These are phyloP conservation scores for Emericellopsis cladophorae DNA, from an alignment of 2,329 filamentous ascomycete genomes.

Conservation along the genomic window DNA sequence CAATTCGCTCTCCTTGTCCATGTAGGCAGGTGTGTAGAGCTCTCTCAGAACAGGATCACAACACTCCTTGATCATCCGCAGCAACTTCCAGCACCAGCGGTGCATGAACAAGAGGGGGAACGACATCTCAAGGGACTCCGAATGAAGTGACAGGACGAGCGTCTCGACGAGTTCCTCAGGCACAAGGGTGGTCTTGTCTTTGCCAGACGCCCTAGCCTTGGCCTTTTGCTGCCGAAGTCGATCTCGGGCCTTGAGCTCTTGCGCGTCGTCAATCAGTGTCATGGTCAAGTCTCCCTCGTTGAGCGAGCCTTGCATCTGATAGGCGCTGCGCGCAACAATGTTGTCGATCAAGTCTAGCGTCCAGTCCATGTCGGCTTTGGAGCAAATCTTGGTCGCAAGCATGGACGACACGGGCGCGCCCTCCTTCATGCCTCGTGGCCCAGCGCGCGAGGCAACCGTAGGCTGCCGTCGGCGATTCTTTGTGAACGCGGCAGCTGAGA, in stretches of 20 bases:
- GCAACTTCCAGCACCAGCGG: constrained; percentile 22
- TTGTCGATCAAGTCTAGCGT: not conserved
- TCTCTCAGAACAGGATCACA: constrained; percentile 16
- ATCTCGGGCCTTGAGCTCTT: not conserved
- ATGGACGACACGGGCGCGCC: constrained; percentile 21
- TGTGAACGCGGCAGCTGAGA: constrained; percentile 14
- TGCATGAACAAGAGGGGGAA: constrained; percentile 28
- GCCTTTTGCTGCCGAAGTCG: not conserved
- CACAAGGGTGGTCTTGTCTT: not conserved
- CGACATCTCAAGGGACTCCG: constrained; percentile 20
- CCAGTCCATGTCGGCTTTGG: not conserved
- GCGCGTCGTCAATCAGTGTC: constrained; percentile 1
- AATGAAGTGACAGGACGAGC: constrained; percentile 18
- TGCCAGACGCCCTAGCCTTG: not conserved
- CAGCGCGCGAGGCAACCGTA: constrained; percentile 7
- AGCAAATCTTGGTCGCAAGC: not conserved
- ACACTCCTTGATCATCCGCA: constrained; percentile 14
- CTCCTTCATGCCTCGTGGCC: constrained; percentile 12
- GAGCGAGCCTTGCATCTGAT: constrained; percentile 4
- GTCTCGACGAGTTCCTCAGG: constrained; percentile 14
- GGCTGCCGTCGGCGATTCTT: not conserved
- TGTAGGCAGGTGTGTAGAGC: constrained; percentile 13
- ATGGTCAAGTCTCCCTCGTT: not conserved
- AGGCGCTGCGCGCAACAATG: not conserved
- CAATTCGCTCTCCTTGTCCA: constrained; percentile 23